A percentile compares a stretch with the other conserved stretches of the same genome.
Evolutionary conservation across 352 stramenopile genomes (phyloP).

Genomic region (Globisporangium alternatum): DNA sequence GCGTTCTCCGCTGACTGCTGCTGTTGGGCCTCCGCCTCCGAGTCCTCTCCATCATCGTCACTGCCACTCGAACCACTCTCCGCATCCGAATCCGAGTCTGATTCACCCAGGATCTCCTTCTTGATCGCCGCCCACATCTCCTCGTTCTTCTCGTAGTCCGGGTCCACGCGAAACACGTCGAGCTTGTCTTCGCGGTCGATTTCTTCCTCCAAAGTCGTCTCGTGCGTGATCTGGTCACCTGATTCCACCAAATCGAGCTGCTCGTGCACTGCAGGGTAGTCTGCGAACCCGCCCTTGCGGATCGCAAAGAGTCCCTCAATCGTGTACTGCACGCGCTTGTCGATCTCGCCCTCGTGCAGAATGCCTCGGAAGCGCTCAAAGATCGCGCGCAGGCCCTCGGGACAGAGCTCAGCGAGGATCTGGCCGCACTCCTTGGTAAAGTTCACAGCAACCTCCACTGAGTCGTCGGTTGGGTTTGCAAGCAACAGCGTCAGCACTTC

Average conservation of each 20-base stretch:
- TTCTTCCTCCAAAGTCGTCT: slow-evolving; percentile 95
- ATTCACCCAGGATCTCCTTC: slow-evolving; percentile 96
- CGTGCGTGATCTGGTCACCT: slow-evolving; percentile 99
- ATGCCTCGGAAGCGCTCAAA: slow-evolving; percentile 98
- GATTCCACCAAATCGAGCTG: slow-evolving; percentile 98
- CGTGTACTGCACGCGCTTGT: slow-evolving; percentile 98
- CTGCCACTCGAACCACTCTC: slow-evolving; percentile 38
- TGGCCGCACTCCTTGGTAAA: slow-evolving; percentile 97
- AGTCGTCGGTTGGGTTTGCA: slow-evolving; percentile 97
- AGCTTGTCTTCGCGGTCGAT: slow-evolving; percentile 95
- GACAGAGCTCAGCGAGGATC: slow-evolving; percentile 80
- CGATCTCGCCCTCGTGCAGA: slow-evolving; percentile 96
- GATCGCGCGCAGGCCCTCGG: slow-evolving; percentile 92
- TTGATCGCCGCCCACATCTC: slow-evolving; percentile 95
- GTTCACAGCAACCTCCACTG: slow-evolving; percentile 97
- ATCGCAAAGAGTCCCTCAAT: slow-evolving; percentile 98
- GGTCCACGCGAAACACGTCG: slow-evolving; percentile 95
- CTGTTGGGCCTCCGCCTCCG: slow-evolving; percentile 12
- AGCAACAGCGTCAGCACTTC: slow-evolving; percentile 97
- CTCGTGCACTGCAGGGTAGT: slow-evolving; percentile 93
- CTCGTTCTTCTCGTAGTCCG: slow-evolving; percentile 96
- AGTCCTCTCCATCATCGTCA: slow-evolving; percentile 54
- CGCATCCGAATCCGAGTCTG: slow-evolving; percentile 76
- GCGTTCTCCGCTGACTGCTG: slow-evolving; percentile 24
- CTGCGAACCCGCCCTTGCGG: slow-evolving; percentile 93